Base-by-base conservation (phyloP, 148 eudicot species). In the Drosera capensis region DNA sequence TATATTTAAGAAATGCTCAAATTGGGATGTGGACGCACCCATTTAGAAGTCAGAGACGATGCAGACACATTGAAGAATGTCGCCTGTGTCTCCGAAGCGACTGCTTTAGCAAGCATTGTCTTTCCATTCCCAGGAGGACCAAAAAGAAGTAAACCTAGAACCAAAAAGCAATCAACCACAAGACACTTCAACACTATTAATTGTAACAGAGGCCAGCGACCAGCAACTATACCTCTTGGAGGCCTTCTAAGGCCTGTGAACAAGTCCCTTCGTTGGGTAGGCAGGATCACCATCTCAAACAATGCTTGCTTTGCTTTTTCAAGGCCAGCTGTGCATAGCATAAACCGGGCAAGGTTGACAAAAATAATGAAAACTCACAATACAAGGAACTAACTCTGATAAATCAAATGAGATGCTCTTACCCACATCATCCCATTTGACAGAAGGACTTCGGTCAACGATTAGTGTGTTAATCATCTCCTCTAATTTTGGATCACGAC, bases 91-190 rank as follows among this genome's bases (percentile, higher is more conserved):
- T 90, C 82, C 51, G 99, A 90, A 44, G 99, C 99, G 60, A 90
- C 95, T 47, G 99, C 99, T 71, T 90, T 90, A 13, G 99, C 99
- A 64, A 90, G 95, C 93, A 90, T 63, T 41, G 99, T 90, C 65
- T 90, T 90, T 26, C 99, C 99, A 69, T 93, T 90, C 42, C 99
- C 99, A 37, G 99, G 99, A 49, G 99, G 99, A 59, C 99, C 99
- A 72, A 90, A 90, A 36, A 90, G 95, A 57, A 90, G 94, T 49
- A 90, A 60, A 61, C 99, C 99, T 81, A 58, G 39, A 59, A 42
- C 40, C 48, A 45, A 56, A 56, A 51, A 37, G 43, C 31, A 45
- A 31, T 14, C 65, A 14, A 42, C 1, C 14, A 23, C 20, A n/a
- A n/a, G n/a, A n/a, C n/a, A n/a, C n/a, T n/a, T n/a, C n/a, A n/a